Conservation (phyloP, 164 flowering plant species). For the Vitis rupestris region DNA sequence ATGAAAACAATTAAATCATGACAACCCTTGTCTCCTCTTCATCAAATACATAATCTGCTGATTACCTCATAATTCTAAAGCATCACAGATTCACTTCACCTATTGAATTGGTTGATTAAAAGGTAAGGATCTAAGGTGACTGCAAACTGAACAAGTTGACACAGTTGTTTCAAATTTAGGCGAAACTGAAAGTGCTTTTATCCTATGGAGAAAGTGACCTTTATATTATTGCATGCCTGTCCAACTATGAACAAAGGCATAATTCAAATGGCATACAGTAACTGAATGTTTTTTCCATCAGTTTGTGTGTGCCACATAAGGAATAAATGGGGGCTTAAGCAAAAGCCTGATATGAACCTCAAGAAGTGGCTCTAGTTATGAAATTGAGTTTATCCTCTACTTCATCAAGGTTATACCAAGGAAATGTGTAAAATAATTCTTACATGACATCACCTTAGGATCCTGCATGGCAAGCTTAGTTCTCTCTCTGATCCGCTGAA, state of each 20-base stretch:
- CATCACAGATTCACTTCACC: neutral
- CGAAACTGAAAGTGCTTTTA: neutral
- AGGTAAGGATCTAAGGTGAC: neutral
- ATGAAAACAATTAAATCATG: neutral
- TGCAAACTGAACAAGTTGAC: neutral
- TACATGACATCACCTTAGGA: conserved; percentile 90
- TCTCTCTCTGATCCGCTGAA: conserved; percentile 62
- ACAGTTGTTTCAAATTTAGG: neutral
- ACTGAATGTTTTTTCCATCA: neutral
- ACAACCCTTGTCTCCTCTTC: neutral
- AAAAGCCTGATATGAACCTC: neutral
- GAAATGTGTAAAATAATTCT: conserved; percentile 34
- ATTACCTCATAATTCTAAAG: neutral
- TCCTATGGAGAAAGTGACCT: too few species aligned
- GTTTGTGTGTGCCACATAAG: neutral
- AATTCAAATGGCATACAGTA: too few species aligned
- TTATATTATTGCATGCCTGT: too few species aligned
- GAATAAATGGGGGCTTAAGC: neutral
- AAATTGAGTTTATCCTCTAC: neutral
- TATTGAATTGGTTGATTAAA: neutral
- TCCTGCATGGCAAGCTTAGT: conserved; percentile 79
- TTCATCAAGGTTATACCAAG: conserved; percentile 5
- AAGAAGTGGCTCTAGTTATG: neutral
- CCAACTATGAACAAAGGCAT: too few species aligned
- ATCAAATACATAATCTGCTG: conserved; percentile 1